Base-by-base conservation (phyloP, 2,329 filamentous ascomycete species). In the Neopestalotiopsis sp. region DNA sequence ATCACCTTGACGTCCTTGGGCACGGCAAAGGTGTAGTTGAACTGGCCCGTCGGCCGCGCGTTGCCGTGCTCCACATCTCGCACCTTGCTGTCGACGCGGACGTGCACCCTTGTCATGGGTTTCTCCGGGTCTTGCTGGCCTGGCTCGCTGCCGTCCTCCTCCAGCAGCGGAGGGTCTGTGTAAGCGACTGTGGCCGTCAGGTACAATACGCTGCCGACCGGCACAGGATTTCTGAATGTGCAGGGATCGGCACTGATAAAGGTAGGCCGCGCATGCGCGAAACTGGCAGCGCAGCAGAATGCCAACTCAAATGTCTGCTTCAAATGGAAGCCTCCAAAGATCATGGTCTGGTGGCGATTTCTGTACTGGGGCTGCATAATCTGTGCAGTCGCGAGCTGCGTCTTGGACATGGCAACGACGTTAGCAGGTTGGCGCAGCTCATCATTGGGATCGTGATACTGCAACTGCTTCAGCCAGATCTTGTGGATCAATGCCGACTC, bases 291-390 rank as follows among this genome's bases (percentile, higher is more conserved):
- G 75, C 90, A 92, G 77, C 91, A 93, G 80, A 94, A 94, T 1
- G 92, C 91, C 6, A 94, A 84, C 79, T 94, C 92, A 74, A 93
- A 94, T 0, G 91, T 92, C 75, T 92, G 89, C 76, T 92, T 92
- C 12, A 94, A 83, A 12, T 94, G 85, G 76, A 91, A 93, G 14
- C 92, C 92, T 65, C 92, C 92, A 74, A 94, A 94, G 67, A 94
- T 92, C 91, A 93, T 93, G 78, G 92, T 92, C 74, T 92, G 90
- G 78, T 93, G 91, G 1, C 80, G 77, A 71, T 81, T 81, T 32
- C 80, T 75, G 69, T 81, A 81, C 69, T 81, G 90, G 0, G 92
- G 92, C 76, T 93, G 91, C 91, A 94, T 94, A 72, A 94, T 92
- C 73, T 86, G 88, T 12, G 91, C 90, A 1, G 90, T 81, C n/a